Evolutionary conservation across 2,329 filamentous ascomycete genomes (phyloP), one percentile per base, ranked within the genome.

Genomic region (Gaeumannomyces sp.): DNA sequence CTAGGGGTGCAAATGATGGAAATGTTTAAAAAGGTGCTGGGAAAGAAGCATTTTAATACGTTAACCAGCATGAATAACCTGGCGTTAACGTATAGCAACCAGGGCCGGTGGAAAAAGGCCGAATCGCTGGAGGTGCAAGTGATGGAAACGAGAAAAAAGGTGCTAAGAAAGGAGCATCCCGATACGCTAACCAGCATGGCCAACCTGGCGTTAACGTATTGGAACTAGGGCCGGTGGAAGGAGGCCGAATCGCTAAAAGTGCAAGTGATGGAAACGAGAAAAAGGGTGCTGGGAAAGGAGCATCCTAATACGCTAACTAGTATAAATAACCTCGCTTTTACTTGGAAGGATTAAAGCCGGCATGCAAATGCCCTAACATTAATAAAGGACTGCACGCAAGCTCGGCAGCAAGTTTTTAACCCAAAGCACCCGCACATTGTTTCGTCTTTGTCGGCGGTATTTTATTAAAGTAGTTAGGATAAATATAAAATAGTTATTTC

Each of bases 151-250:
- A n/a, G n/a, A n/a, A n/a, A 64, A 62, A 61, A 8, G 16, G 33
- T 38, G 28, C 62, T 66, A 3, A 62, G 65, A 5, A 60, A 27
- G 22, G 62, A 64, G 27, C 65, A 66, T 66, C 63, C 65, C 19
- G 53, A 62, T 16, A 66, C 63, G 27, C 31, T 60, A 7, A 53
- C 33, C 4, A 60, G 33, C 50, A 66, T 66, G 38, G 29, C 6
- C 56, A 66, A 66, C 63, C 59, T 66, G 13, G 59, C 59, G 25
- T 33, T n/a, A 7, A 38, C 59, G 10, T 60, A 35, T 33, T 33
- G 35, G 22, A 60, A 60, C 59, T 29, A 60, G 19, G 59, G 59
- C 25, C 27, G 59, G 29, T 60, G 35, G 13, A 19, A 60, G 2
- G 59, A 60, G 31, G 59, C 59, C 3, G 59, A 60, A 60, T 16